Percentiles rank a stretch among this genome's conserved stretches.
Conservation (phyloP, 345 rosid genomes). For the Citrus medica region DNA sequence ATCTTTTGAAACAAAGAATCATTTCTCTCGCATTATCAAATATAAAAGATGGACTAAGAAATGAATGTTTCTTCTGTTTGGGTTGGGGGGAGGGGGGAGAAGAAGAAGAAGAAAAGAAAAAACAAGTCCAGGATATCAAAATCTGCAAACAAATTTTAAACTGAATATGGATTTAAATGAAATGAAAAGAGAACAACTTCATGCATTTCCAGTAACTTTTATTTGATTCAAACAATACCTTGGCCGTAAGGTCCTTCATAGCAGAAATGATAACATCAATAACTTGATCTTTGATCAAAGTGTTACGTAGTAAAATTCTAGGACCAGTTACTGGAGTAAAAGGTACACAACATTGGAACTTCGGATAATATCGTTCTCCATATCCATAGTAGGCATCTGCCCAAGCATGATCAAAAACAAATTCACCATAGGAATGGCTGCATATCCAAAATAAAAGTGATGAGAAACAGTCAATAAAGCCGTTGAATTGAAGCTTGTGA, state of each 20-base stretch:
- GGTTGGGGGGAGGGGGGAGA: accelerated
- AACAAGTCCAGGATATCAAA: not conserved
- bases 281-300: constrained; percentile 60
- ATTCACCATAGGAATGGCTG: constrained; percentile 97
- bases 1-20: no score
- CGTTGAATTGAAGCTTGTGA: constrained; percentile 2
- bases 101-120: not conserved
- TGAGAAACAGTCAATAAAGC: constrained; percentile 17
- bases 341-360: constrained; percentile 94
- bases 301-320: constrained; percentile 67
- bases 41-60: not conserved
- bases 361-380: constrained; percentile 89
- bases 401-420: constrained; percentile 96
- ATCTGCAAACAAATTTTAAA: not conserved
- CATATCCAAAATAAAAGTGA: constrained; percentile 24
- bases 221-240: constrained; percentile 42
- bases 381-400: constrained; percentile 89
- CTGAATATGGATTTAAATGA: not conserved
- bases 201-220: not conserved
- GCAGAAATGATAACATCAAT: constrained; percentile 62
- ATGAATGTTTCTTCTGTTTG: not conserved
- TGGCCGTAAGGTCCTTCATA: constrained; percentile 56
- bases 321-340: constrained; percentile 97
- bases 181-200: not conserved
- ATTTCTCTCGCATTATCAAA: no score